Evolutionary conservation across 139 green algal species (phyloP).

Genomic region (Nannochloris sp.): DNA sequence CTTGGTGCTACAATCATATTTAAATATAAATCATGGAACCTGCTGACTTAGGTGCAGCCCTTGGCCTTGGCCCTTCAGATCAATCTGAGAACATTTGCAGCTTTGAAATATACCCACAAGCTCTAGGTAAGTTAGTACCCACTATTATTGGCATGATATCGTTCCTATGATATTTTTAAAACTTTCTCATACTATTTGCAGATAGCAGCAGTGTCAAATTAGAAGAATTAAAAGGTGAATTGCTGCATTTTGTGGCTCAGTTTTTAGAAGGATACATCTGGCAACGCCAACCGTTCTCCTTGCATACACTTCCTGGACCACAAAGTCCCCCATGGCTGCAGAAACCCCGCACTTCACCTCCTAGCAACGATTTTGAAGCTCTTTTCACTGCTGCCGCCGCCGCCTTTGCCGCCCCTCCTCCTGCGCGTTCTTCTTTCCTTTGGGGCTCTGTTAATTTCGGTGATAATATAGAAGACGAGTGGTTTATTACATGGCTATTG

Average conservation of each 20-base stretch:
- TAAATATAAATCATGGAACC: neutral
- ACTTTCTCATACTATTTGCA: neutral
- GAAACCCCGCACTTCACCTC: too few relatives aligned
- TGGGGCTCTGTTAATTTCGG: slow-evolving; percentile 63
- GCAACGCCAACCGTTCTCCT: slow-evolving; percentile 37
- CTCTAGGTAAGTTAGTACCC: neutral
- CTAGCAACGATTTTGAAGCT: too few relatives aligned
- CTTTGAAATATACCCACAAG: neutral
- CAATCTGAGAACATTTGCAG: neutral
- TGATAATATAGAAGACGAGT: slow-evolving; percentile 87
- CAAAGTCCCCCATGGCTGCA: slow-evolving; percentile 8
- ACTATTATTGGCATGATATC: neutral
- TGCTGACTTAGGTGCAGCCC: neutral
- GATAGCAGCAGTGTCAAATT: neutral
- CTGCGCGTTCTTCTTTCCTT: slow-evolving; percentile 38
- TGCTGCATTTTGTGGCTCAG: neutral
- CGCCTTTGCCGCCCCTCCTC: too few relatives aligned
- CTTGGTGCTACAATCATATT: too few relatives aligned
- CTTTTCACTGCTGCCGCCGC: neutral
- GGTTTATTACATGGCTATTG: slow-evolving; percentile 75
- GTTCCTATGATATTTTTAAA: neutral
- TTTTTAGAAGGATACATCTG: slow-evolving; percentile 33
- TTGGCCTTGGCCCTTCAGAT: neutral
- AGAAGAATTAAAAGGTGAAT: neutral
- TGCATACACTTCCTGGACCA: slow-evolving; percentile 1